These are phyloP conservation scores for Mortierella sp. DNA, from an alignment of 371 early-diverging fungal genomes.

Conservation along the genomic window DNA sequence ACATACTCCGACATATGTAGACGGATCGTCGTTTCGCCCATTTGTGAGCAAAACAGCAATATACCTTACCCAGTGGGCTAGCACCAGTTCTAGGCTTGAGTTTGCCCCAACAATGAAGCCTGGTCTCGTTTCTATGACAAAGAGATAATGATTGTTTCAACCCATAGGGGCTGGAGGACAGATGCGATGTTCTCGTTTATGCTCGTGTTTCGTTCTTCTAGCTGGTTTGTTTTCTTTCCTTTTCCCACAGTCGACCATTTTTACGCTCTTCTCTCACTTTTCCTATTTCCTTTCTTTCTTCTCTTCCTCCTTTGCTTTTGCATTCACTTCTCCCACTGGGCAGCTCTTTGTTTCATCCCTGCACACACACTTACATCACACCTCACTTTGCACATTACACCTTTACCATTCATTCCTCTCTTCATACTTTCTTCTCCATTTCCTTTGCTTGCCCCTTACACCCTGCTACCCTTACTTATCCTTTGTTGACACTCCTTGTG, in stretches of 20 bases:
- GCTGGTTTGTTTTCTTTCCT: background rate
- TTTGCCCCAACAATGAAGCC: conserved; percentile 4
- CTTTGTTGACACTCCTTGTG: background rate
- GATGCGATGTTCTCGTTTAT: background rate
- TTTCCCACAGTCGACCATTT: background rate
- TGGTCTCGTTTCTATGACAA: background rate
- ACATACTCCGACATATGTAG: background rate
- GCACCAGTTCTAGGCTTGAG: background rate
- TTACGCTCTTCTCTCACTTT: background rate
- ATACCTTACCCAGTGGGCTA: background rate
- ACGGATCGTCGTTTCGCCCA: conserved; percentile 3
- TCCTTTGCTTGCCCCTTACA: background rate
- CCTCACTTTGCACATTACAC: background rate
- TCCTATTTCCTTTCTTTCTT: background rate
- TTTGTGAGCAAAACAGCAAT: background rate
- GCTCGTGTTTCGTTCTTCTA: background rate
- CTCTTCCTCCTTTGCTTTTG: background rate
- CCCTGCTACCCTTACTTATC: background rate
- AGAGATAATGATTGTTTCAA: background rate
- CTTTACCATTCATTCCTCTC: background rate
- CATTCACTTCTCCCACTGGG: background rate
- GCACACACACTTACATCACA: background rate
- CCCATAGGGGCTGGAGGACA: background rate
- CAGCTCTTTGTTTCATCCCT: background rate
- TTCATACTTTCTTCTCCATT: background rate